Evolutionary conservation across 805 yeast genomes (phyloP).

Genomic region (Yamadazyma ubonensis): DNA sequence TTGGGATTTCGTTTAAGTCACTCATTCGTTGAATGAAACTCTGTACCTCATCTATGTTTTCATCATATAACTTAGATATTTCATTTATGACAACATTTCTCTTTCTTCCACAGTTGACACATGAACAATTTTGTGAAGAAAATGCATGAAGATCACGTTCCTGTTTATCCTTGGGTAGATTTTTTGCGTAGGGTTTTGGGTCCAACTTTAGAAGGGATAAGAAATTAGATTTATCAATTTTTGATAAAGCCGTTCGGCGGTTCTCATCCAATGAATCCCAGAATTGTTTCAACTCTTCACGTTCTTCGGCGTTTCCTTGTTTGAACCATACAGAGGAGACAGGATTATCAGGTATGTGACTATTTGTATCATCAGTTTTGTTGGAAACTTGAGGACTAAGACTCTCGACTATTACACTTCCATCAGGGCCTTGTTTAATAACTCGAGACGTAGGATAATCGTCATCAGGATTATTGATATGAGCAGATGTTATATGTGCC

Average conservation of each 20-base stretch:
- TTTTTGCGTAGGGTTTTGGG: constrained; percentile 11
- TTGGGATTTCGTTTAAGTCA: constrained; percentile 36
- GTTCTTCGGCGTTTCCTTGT: constrained; percentile 49
- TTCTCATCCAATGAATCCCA: constrained; percentile 68
- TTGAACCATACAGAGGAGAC: constrained; percentile 43
- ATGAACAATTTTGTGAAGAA: constrained; percentile 48
- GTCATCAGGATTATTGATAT: constrained; percentile 52
- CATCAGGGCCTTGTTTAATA: constrained; percentile 68
- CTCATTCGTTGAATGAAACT: constrained; percentile 39
- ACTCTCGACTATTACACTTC: constrained; percentile 72
- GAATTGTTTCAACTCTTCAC: constrained; percentile 49
- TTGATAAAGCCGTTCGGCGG: constrained; percentile 59
- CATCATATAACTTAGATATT: constrained; percentile 69
- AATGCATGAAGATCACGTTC: constrained; percentile 12
- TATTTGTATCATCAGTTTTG: constrained; percentile 7
- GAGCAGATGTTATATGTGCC: constrained; percentile 33
- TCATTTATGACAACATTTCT: constrained; percentile 72
- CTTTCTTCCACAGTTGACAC: constrained; percentile 76
- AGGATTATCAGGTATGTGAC: constrained; percentile 8
- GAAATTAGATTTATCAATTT: constrained; percentile 68
- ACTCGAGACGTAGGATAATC: constrained; percentile 75
- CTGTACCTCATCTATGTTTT: constrained; percentile 53
- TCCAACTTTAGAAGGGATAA: constrained; percentile 57
- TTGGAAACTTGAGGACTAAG: constrained; percentile 23
- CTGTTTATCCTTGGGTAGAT: constrained; percentile 7